Base-by-base conservation (phyloP, 2,329 filamentous ascomycete species). In the Blastomyces parvus region DNA sequence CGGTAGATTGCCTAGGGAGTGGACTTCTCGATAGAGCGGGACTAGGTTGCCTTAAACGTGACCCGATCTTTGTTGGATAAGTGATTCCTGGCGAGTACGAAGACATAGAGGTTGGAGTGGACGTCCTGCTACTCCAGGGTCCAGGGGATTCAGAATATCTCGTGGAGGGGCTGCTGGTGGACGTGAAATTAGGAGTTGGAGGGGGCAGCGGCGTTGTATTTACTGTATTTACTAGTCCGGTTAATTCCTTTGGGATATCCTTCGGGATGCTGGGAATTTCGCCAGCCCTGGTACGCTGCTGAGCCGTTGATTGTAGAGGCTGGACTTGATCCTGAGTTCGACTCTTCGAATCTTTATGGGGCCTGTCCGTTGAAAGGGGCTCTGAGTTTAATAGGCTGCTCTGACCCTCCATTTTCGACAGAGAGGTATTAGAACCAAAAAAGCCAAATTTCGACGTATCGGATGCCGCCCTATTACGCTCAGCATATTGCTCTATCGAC, bases 81-180 rank as follows among this genome's bases (percentile, higher is more conserved):
- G 76, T 70, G 61, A 80, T 74, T 7, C 78, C 77, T 5, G 80
- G 79, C 4, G 80, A 81, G 63, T 79, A 77, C 14, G 80, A 81
- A 13, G 79, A 81, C 63, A 80, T 69, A 2, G 80, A 80, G 17
- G 78, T 80, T 1, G 80, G 80, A 4, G 80, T 82, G 6, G 79
- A 81, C 6, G 73, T 77, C 61, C 78, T 73, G 64, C 72, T 73
- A 67, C 78, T 78, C 76, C 76, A 80, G 63, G 77, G 72, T 7
- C 78, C 77, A 0, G 78, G 78, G 13, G 78, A 80, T 40, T 75
- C 76, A 9, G 78, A 79, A 60, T 78, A 79, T 61, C 76, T 72
- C 42, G 78, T 80, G 3, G 78, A 80, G 27, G 78, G 77, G 30
- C 75, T 79, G 64, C 75, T 78, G 8, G 76, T 71, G 44, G 76